Evolutionary conservation across 2,329 filamentous ascomycete species (phyloP).

Genomic region (Leptographium wingfieldii): DNA sequence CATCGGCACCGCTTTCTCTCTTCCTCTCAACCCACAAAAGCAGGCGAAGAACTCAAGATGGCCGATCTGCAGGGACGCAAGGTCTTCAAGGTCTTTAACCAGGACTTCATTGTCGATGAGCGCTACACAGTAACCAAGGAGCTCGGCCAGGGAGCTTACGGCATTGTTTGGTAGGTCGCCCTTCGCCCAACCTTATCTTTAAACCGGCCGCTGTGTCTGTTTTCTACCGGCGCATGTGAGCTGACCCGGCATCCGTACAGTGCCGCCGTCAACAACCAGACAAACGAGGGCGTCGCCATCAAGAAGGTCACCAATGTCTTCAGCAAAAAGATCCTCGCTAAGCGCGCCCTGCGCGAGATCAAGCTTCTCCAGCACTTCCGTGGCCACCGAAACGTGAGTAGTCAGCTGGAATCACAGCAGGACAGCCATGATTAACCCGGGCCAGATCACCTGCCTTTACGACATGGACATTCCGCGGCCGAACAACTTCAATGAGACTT

Average conservation of each 20-base stretch:
- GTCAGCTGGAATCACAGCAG: neutral
- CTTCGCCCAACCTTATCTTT: neutral
- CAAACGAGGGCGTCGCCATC: slow-evolving; percentile 88
- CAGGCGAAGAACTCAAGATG: slow-evolving; percentile 15
- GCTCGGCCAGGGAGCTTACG: slow-evolving; percentile 93
- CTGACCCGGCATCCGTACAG: slow-evolving; percentile 29
- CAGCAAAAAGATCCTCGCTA: slow-evolving; percentile 98
- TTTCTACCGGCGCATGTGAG: neutral
- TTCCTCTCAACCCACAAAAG: neutral
- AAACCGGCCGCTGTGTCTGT: neutral
- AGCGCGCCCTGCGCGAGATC: slow-evolving; percentile 94
- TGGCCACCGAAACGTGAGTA: slow-evolving; percentile 68
- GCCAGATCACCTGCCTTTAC: slow-evolving; percentile 92
- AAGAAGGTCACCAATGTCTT: slow-evolving; percentile 99
- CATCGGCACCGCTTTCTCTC: neutral
- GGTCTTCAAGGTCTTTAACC: slow-evolving; percentile 99
- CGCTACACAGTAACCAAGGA: slow-evolving; percentile 98
- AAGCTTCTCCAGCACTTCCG: slow-evolving; percentile 98
- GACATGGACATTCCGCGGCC: slow-evolving; percentile 98
- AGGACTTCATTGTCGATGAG: slow-evolving; percentile 97
- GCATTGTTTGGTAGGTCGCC: slow-evolving; percentile 78
- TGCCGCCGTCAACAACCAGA: slow-evolving; percentile 83
- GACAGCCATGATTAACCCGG: neutral
- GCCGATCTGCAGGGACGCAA: slow-evolving; percentile 47
- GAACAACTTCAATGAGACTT: slow-evolving; percentile 98